A percentile compares a stretch with the other conserved stretches of the same genome.
Evolutionary conservation across 2,329 filamentous ascomycete genomes (phyloP).

Genomic region (Alternaria consortialis): DNA sequence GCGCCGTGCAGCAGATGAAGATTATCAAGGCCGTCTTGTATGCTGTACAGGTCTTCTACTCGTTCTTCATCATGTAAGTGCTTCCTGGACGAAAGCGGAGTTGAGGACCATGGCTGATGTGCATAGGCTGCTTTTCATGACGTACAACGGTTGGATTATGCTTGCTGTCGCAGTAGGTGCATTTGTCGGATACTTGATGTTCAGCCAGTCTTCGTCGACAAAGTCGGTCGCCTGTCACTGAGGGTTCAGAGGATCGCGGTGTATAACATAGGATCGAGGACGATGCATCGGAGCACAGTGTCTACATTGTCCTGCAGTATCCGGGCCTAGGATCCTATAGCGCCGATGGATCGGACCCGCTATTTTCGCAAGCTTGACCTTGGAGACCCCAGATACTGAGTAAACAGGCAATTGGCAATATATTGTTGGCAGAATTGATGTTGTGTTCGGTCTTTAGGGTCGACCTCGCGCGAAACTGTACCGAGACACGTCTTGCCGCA

Average conservation of each 20-base stretch:
- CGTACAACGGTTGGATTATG: slow-evolving; percentile 99
- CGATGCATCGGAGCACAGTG: not conserved
- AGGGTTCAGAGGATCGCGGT: slow-evolving; percentile 4
- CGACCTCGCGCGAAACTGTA: slow-evolving; percentile 15
- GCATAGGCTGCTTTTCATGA: slow-evolving; percentile 97
- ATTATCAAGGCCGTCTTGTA: slow-evolving; percentile 85
- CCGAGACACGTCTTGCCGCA: slow-evolving; percentile 15
- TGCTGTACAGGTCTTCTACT: slow-evolving; percentile 95
- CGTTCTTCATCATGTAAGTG: slow-evolving; percentile 98
- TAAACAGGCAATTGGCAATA: not conserved
- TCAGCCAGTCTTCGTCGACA: slow-evolving; percentile 73
- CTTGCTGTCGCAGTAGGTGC: slow-evolving; percentile 86
- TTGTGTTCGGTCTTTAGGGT: not conserved
- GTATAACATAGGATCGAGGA: no score
- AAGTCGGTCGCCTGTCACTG: slow-evolving; percentile 94
- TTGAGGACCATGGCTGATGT: slow-evolving; percentile 19
- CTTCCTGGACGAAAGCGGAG: not conserved
- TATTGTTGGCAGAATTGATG: not conserved
- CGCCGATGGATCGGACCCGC: not conserved
- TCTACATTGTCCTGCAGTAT: slow-evolving; percentile 14
- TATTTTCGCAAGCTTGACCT: not conserved
- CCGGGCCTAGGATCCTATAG: slow-evolving; percentile 2
- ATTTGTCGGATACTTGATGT: slow-evolving; percentile 85
- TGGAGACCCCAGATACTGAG: not conserved
- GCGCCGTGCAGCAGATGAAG: slow-evolving; percentile 73